Base-by-base conservation (phyloP, 352 stramenopile genomes). In the Phytophthora boehmeriae region DNA sequence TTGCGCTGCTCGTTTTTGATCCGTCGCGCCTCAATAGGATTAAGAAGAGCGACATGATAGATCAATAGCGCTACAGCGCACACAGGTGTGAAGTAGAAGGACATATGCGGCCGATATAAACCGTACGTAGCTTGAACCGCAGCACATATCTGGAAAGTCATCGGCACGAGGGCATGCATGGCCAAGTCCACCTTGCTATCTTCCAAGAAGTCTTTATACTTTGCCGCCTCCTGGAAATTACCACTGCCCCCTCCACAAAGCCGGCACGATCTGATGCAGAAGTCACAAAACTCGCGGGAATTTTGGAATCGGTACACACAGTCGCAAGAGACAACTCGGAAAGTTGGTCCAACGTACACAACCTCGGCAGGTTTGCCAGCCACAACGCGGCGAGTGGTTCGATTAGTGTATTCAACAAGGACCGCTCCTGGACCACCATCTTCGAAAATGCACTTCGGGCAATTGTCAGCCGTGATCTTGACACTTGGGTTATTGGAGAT, bases 271-370 rank as follows among this genome's bases (percentile, higher is more conserved):
- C 87, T 73, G 19, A 76, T 78, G 52, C 87, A 96, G 45, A 96
- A 96, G 9, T 52, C 68, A 46, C 87, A 96, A 51, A 89, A 93
- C 11, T 88, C 78, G 4, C 76, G 75, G 6, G 72, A 76, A 20
- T 66, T 76, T 23, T 82, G 63, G 38, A 88, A 89, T 16, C 87
- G 83, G 46, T 88, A 75, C n/a, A 93, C 85, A 36, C 87, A 96
- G 59, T 96, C 85, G 48, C 87, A 96, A 22, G 80, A 75, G 2
- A 94, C 80, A 48, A 94, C 87, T n/a, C 84, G 82, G 64, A 93
- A 96, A 8, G 73, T 93, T 27, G 83, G 78, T 0, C 87, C 87
- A 10, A 93, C 62, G 27, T 83, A 62, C 35, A 94, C 82, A 13
- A 87, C 52, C 19, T 89, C 85, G 3, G 70, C 63, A 56, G 65